Conservation (phyloP, 805 yeast species). For the Ogataea paraovalis region DNA sequence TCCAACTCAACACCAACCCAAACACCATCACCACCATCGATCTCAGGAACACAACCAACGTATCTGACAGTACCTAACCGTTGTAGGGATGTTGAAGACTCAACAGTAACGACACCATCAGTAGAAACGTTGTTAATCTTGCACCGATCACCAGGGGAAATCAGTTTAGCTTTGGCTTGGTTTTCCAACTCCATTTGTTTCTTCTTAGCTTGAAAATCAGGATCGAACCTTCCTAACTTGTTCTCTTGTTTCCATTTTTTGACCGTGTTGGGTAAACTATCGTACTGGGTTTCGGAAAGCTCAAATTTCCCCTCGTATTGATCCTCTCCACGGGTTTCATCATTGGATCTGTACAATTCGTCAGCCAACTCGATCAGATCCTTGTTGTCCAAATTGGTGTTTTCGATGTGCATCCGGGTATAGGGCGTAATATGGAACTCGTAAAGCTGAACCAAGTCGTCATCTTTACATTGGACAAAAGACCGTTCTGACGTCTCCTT, state of each 20-base stretch:
- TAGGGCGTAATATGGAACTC: conserved; percentile 32
- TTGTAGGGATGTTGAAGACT: conserved; percentile 28
- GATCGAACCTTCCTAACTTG: conserved; percentile 70
- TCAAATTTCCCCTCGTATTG: conserved; percentile 8
- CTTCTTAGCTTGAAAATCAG: conserved; percentile 36
- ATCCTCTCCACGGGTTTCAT: not conserved
- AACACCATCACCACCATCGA: conserved; percentile 41
- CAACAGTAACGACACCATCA: conserved; percentile 3
- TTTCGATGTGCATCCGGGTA: conserved; percentile 55
- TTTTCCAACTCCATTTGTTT: conserved; percentile 22
- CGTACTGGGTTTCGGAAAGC: not conserved
- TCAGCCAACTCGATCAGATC: conserved; percentile 31
- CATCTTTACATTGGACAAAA: conserved; percentile 21
- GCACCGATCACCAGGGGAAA: conserved; percentile 53
- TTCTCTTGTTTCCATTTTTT: conserved; percentile 33
- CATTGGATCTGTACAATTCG: conserved; percentile 12
- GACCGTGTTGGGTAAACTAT: not conserved
- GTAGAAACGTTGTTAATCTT: too few relatives aligned
- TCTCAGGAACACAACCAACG: conserved; percentile 63
- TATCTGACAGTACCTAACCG: conserved; percentile 70
- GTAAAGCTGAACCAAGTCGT: conserved; percentile 18
- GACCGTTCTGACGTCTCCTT: conserved; percentile 35
- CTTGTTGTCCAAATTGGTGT: conserved; percentile 46
- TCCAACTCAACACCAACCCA: conserved; percentile 90
- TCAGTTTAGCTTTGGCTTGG: conserved; percentile 28